These are phyloP conservation scores for Zygnema circumcarinatum DNA, from an alignment of 139 green algal genomes.

Conservation along the genomic window DNA sequence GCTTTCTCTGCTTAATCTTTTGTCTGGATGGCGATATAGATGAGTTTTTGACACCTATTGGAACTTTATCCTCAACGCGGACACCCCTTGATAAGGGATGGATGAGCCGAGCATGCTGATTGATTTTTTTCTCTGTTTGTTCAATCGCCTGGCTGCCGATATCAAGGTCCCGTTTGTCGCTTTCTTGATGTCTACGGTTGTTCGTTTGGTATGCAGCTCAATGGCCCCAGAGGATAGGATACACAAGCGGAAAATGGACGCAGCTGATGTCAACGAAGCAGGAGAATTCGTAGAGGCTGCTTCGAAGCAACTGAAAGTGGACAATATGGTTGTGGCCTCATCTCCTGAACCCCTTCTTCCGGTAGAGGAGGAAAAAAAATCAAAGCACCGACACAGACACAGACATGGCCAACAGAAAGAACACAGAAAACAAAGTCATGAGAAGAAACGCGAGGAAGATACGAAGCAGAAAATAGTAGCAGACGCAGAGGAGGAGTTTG, in stretches of 20 bases:
- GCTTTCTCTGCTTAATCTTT: too few species aligned
- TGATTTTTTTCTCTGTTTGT: too few species aligned
- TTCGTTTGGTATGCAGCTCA: background rate
- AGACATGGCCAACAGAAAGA: too few species aligned
- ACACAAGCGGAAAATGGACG: slow-evolving; percentile 15
- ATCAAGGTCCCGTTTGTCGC: too few species aligned
- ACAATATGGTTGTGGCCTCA: background rate
- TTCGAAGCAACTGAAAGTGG: background rate
- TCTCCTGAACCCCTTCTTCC: background rate
- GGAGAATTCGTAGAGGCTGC: background rate
- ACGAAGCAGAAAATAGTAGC: background rate
- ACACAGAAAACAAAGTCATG: background rate
- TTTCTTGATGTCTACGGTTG: too few species aligned
- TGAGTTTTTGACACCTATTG: too few species aligned
- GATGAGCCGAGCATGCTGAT: too few species aligned
- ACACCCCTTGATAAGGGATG: too few species aligned
- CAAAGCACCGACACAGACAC: background rate
- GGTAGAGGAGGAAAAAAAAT: background rate
- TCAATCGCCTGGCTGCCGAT: too few species aligned
- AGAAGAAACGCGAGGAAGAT: background rate
- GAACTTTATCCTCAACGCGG: too few species aligned
- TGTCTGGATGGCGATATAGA: too few species aligned
- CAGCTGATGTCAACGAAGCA: background rate
- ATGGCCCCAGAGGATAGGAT: background rate
- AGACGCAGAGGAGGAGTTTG: slow-evolving; percentile 8